Evolutionary conservation across 176 grass and related monocot genomes (phyloP).

Genomic region (Phoenix roebelenii): DNA sequence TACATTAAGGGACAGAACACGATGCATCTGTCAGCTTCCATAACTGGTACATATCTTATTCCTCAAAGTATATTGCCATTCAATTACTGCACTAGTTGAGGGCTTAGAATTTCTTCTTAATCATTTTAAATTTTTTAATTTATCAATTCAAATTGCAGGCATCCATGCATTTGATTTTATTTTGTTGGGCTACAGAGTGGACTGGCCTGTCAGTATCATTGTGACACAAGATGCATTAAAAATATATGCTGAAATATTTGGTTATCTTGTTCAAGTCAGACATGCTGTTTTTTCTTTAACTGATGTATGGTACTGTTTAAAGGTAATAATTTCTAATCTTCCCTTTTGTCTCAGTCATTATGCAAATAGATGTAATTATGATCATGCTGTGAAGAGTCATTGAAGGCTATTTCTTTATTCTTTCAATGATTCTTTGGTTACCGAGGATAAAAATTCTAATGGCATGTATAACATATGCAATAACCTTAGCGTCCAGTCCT

Average conservation of each 20-base stretch:
- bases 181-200: conserved; percentile 86
- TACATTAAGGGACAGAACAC: conserved; percentile 41
- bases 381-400: too few species aligned
- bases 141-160: conserved; percentile 41
- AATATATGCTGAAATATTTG: conserved; percentile 93
- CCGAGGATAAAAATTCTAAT: too few species aligned
- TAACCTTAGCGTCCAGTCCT: too few species aligned
- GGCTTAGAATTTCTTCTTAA: not conserved
- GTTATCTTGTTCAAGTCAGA: conserved; percentile 75
- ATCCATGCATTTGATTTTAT: conserved; percentile 59
- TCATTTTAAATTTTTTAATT: not conserved
- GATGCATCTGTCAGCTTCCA: conserved; percentile 31
- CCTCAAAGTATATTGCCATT: not conserved
- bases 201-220: conserved; percentile 89
- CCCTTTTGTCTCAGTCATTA: too few species aligned
- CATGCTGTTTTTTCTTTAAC: conserved; percentile 70
- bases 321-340: conserved; percentile 33
- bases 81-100: too few species aligned
- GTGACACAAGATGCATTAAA: conserved; percentile 68
- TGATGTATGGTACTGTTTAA: conserved; percentile 65
- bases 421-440: too few species aligned
- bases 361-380: too few species aligned
- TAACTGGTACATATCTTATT: conserved; percentile 43
- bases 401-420: too few species aligned
- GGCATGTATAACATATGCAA: too few species aligned